Evolutionary conservation across 2,329 filamentous ascomycete species (phyloP), one percentile per base, ranked within the genome.

Genomic region (Tolypocladium tropicale): DNA sequence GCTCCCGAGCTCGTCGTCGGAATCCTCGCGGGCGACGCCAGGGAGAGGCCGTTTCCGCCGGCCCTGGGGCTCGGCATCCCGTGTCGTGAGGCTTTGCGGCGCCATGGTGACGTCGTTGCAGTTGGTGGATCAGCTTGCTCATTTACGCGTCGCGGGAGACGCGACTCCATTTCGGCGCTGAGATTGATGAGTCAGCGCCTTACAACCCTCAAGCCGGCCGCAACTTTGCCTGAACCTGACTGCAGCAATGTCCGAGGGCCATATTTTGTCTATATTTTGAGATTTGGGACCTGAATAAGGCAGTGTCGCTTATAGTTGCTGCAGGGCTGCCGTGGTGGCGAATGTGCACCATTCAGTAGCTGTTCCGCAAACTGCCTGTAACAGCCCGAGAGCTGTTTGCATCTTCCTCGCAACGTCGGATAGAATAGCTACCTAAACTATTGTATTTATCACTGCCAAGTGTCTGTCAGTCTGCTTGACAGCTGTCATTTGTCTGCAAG

Each of bases 1-100:
- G 37, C 80, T 76, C 32, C 84, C 87, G 28, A 95, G 81, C 69
- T 96, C 93, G 70, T 95, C 91, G 68, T 95, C 91, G 0, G 90
- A 95, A 68, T 95, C 88, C 59, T 94, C 89, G 64, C 88, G 79
- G 7, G 76, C 72, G 12, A 91, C 77, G 33, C 85, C 86, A 70
- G 83, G 59, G 11, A 59, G 56, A 3, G 49, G 50, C 49, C 62
- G 59, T 33, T 60, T 63, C 6, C 54, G 59, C 25, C 64, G 60
- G 28, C 54, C 51, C 9, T 55, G 57, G 18, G 66, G 53, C 57
- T 63, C 61, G 11, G 59, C 56, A 23, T 34, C 56, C 39, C 57
- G 63, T 51, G 53, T 60, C 33, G 55, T 53, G 57, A 57, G 53
- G 43, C 52, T 58, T 53, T 58, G 63, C 32, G 63, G 63, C 2